phyloP scores from a whole-genome alignment of 257 asterid species.

The Nicotiana tabacum region DNA sequence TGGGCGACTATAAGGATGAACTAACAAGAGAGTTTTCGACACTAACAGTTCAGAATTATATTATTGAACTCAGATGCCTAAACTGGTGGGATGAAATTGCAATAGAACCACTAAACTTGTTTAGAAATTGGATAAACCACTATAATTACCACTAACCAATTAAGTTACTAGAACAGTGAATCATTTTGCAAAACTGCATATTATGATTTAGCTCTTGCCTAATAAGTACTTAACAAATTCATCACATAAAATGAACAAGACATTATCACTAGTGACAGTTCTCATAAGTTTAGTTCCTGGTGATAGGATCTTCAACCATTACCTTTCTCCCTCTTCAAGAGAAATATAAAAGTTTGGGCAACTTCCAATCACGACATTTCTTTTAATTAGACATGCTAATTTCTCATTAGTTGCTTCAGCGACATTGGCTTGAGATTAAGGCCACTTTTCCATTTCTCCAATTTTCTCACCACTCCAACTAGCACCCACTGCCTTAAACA shows the following conservation, averaged over 20 bases:
- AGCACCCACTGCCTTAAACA: neutral
- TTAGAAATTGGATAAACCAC: neutral
- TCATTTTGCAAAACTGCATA: neutral
- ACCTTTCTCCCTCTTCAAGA: neutral
- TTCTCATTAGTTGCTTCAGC: slow-evolving; percentile 2
- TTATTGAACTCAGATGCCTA: neutral
- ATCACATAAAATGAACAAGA: neutral
- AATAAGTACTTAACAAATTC: neutral
- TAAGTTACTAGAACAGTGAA: slow-evolving; percentile 1
- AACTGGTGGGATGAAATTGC: neutral
- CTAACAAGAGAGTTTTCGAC: neutral
- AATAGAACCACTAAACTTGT: neutral
- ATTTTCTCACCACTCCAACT: neutral
- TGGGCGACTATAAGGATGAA: neutral
- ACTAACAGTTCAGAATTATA: neutral
- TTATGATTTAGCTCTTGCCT: neutral
- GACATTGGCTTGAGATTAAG: neutral
- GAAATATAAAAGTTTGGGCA: neutral
- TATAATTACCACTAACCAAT: neutral
- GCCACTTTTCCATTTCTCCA: neutral
- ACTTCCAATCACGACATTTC: neutral
- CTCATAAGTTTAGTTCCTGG: slow-evolving; percentile 5
- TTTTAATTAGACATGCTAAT: neutral
- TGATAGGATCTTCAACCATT: neutral
- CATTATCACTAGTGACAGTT: neutral